These are phyloP conservation scores for Trichoderma pleuroti DNA, from an alignment of 2,329 filamentous ascomycete species.

Conservation along the genomic window DNA sequence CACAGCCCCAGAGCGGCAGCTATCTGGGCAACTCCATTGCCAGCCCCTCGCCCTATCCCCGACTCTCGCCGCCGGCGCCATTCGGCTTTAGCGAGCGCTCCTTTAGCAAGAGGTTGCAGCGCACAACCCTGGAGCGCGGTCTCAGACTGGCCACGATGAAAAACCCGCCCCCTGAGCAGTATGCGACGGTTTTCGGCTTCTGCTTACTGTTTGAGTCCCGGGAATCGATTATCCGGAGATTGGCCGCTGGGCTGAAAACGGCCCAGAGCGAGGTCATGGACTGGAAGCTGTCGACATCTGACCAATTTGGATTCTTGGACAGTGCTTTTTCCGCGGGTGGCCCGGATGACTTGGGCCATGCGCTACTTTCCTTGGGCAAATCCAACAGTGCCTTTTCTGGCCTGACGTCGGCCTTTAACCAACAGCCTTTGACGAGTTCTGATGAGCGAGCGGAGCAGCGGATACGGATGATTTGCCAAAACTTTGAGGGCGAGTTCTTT, in stretches of 20 bases:
- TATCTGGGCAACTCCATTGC: constrained; percentile 23
- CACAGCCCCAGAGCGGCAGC: constrained; percentile 16
- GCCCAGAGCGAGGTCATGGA: constrained; percentile 47
- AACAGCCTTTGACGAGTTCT: constrained; percentile 37
- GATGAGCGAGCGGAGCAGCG: constrained; percentile 44
- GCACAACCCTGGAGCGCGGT: constrained; percentile 60
- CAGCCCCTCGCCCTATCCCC: constrained; percentile 30
- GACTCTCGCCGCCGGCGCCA: constrained; percentile 46
- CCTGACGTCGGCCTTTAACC: constrained; percentile 48
- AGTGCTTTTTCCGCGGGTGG: constrained; percentile 7
- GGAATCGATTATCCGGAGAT: constrained; percentile 45
- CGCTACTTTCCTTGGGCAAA: constrained; percentile 22
- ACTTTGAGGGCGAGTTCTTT: constrained; percentile 71
- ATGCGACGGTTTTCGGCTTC: constrained; percentile 64
- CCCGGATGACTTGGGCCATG: constrained; percentile 2
- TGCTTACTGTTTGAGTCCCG: constrained; percentile 58
- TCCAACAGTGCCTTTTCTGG: constrained; percentile 23
- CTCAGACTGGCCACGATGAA: constrained; percentile 53
- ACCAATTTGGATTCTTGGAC: constrained; percentile 60
- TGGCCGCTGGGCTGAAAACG: constrained; percentile 34
- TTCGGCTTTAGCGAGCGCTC: constrained; percentile 62
- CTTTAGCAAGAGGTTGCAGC: constrained; percentile 69
- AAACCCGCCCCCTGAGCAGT: constrained; percentile 45
- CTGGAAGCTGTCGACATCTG: constrained; percentile 59
- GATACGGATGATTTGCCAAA: constrained; percentile 54